phyloP scores from a whole-genome alignment of 305 asterid species.

The Rubia peregrina region DNA sequence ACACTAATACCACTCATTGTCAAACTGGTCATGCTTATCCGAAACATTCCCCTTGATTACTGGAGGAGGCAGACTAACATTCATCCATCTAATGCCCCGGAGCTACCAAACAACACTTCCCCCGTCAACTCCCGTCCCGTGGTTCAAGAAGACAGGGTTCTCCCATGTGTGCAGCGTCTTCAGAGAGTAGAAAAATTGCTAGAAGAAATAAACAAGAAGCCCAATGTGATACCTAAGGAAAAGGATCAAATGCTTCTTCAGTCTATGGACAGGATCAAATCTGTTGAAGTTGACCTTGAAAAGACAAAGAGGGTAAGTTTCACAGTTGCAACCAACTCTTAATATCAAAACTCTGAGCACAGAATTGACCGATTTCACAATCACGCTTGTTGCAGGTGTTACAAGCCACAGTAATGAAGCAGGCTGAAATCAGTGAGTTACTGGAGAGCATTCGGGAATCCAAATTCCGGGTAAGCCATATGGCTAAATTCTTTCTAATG shows the following conservation, averaged over 20 bases:
- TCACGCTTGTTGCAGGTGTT: slow-evolving; percentile 39
- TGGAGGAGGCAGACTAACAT: slow-evolving; percentile 45
- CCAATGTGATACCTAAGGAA: slow-evolving; percentile 74
- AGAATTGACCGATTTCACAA: neutral
- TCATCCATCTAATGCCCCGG: slow-evolving; percentile 30
- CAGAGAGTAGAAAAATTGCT: slow-evolving; percentile 61
- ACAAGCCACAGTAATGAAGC: slow-evolving; percentile 65
- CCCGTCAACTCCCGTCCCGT: slow-evolving; percentile 26
- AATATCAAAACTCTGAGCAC: neutral
- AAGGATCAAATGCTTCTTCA: slow-evolving; percentile 80
- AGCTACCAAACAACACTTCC: slow-evolving; percentile 23
- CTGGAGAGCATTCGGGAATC: slow-evolving; percentile 59
- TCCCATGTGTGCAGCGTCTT: slow-evolving; percentile 70
- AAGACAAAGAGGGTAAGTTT: slow-evolving; percentile 77
- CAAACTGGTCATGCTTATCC: slow-evolving; percentile 32
- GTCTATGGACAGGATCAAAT: slow-evolving; percentile 80
- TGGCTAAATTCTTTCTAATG: neutral
- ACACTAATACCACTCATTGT: slow-evolving; percentile 34
- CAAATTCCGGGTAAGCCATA: slow-evolving; percentile 46
- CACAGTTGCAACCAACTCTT: neutral
- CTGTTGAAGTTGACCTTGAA: slow-evolving; percentile 74
- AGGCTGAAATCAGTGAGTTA: slow-evolving; percentile 59
- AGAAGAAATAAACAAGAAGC: slow-evolving; percentile 71
- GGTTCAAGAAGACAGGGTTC: slow-evolving; percentile 37
- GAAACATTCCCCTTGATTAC: slow-evolving; percentile 35